These are phyloP conservation scores for Neostapfia colusana DNA, from an alignment of 176 grass and related monocot species.

Conservation along the genomic window DNA sequence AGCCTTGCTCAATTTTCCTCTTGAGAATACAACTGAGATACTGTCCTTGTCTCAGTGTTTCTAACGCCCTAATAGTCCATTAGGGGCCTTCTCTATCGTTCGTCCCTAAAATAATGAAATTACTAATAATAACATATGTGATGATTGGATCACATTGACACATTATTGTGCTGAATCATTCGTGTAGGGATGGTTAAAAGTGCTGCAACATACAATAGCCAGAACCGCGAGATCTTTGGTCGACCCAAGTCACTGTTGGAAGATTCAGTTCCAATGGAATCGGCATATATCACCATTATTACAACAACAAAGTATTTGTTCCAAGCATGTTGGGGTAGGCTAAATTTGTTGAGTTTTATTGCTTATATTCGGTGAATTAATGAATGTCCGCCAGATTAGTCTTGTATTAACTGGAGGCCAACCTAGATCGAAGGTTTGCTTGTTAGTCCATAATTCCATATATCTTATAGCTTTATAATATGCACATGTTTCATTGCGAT, in stretches of 20 bases:
- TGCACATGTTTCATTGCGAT: neutral
- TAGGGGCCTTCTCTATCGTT: neutral
- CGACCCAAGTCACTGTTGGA: conserved; percentile 15
- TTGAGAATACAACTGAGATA: neutral
- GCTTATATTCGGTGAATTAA: neutral
- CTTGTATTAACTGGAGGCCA: neutral
- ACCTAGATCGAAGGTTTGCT: neutral
- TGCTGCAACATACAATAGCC: neutral
- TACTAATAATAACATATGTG: neutral
- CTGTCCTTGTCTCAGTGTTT: conserved; percentile 6
- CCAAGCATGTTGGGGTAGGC: too few relatives aligned
- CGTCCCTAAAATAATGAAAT: neutral
- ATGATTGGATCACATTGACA: conserved; percentile 7
- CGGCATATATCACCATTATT: neutral
- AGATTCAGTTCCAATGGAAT: conserved; percentile 1
- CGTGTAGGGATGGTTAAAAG: neutral
- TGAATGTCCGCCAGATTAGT: neutral
- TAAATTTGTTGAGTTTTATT: neutral
- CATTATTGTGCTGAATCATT: conserved; percentile 15
- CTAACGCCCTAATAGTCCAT: neutral
- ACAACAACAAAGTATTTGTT: too few relatives aligned
- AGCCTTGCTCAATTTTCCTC: conserved; percentile 6
- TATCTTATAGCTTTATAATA: neutral
- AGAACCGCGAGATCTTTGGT: conserved; percentile 11
- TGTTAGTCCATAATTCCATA: conserved; percentile 2